A percentile compares a stretch with the other conserved stretches of the same genome.
Evolutionary conservation across 2,329 filamentous ascomycete genomes (phyloP).

Genomic region (Exophiala aquamarina): DNA sequence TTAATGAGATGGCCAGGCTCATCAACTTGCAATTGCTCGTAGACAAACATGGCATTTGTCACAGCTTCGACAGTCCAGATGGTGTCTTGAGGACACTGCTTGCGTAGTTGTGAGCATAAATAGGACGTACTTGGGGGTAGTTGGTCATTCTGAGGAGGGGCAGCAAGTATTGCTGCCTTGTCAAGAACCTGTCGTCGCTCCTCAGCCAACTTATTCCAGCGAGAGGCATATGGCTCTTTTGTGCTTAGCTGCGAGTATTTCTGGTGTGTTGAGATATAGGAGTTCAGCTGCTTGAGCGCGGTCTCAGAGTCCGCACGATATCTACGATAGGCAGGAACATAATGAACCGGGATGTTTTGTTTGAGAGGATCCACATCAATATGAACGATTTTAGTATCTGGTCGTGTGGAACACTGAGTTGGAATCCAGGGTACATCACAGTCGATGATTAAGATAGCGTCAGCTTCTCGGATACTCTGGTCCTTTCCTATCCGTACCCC

Average conservation of each 20-base stretch:
- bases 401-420: conserved; percentile 63
- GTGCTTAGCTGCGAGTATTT: conserved; percentile 44
- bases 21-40: conserved; percentile 72
- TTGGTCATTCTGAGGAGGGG: conserved; percentile 37
- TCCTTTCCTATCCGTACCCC: conserved; percentile 74
- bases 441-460: conserved; percentile 81
- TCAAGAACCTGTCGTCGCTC: no score
- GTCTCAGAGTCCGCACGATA: conserved; percentile 66
- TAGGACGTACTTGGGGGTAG: conserved; percentile 53
- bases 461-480: conserved; percentile 70
- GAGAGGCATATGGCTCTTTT: conserved; percentile 31
- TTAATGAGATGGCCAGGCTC: conserved; percentile 55
- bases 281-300: conserved; percentile 68
- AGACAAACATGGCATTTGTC: conserved; percentile 66
- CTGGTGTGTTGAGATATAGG: conserved; percentile 53
- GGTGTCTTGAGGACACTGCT: conserved; percentile 52
- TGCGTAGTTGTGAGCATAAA: conserved; percentile 50
- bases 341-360: conserved; percentile 72
- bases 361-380: conserved; percentile 68
- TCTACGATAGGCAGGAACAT: conserved; percentile 64
- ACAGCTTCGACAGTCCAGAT: conserved; percentile 79
- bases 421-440: conserved; percentile 93
- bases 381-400: conserved; percentile 60
- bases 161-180: no score
- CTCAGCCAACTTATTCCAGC: conserved; percentile 43